phyloP scores from a whole-genome alignment of 306 rosid species.

The Lathyrus aphaca region DNA sequence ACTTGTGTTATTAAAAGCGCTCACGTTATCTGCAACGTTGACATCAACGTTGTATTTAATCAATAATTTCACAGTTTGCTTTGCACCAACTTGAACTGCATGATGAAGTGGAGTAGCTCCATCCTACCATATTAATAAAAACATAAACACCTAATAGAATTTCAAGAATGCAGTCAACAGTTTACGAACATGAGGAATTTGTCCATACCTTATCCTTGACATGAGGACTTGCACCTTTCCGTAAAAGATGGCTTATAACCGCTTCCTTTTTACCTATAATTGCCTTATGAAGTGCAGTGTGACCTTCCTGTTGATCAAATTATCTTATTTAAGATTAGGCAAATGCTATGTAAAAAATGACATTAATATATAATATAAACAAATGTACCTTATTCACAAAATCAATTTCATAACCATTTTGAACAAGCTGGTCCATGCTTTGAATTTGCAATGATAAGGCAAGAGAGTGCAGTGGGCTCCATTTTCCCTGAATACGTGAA shows the following conservation, averaged over 20 bases:
- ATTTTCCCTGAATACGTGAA: slow-evolving; percentile 63
- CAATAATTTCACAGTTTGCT: slow-evolving; percentile 83
- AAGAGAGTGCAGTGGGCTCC: slow-evolving; percentile 79
- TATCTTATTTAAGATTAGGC: slow-evolving; percentile 30
- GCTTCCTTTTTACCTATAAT: slow-evolving; percentile 80
- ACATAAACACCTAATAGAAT: slow-evolving; percentile 31
- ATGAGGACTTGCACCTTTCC: slow-evolving; percentile 92
- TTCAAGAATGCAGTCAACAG: slow-evolving; percentile 18
- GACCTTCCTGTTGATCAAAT: slow-evolving; percentile 72
- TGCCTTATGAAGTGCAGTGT: slow-evolving; percentile 89
- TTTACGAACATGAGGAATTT: slow-evolving; percentile 26
- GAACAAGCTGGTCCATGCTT: slow-evolving; percentile 74
- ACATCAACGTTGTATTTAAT: slow-evolving; percentile 77
- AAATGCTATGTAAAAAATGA: slow-evolving; percentile 21
- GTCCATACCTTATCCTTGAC: slow-evolving; percentile 72
- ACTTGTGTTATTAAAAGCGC: slow-evolving; percentile 24
- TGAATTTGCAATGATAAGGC: slow-evolving; percentile 71
- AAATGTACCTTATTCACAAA: slow-evolving; percentile 54
- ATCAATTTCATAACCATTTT: slow-evolving; percentile 69
- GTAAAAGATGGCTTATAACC: slow-evolving; percentile 84
- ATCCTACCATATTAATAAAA: slow-evolving; percentile 58
- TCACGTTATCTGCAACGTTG: slow-evolving; percentile 78
- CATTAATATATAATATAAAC: slow-evolving; percentile 1
- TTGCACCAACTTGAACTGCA: slow-evolving; percentile 92
- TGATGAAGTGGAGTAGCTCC: slow-evolving; percentile 97